phyloP scores from a whole-genome alignment of 257 asterid genomes.

The Mentha longifolia region DNA sequence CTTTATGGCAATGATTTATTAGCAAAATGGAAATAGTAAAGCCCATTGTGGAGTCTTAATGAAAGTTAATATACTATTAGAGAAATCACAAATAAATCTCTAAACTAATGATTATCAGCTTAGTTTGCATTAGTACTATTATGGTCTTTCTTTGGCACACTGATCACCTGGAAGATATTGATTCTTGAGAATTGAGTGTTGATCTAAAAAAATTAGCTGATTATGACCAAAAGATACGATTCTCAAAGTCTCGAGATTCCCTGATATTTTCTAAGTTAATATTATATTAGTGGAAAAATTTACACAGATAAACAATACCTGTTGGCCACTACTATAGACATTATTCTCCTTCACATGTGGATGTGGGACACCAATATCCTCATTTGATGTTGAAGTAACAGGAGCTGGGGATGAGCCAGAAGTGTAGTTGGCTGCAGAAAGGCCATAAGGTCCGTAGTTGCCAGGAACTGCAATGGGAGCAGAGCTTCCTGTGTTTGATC shows the following conservation, averaged over 20 bases:
- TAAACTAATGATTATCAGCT: too few relatives aligned
- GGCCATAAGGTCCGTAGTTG: slow-evolving; percentile 74
- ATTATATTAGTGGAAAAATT: not conserved
- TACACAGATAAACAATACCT: slow-evolving; percentile 54
- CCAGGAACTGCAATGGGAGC: slow-evolving; percentile 72
- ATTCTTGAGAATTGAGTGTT: too few relatives aligned
- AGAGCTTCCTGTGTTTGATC: slow-evolving; percentile 68
- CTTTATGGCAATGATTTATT: not conserved
- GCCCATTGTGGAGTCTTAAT: too few relatives aligned
- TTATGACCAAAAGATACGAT: too few relatives aligned
- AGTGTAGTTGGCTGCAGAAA: slow-evolving; percentile 61
- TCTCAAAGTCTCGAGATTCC: not conserved
- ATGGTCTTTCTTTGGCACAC: too few relatives aligned
- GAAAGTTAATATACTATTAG: too few relatives aligned
- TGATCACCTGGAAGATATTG: too few relatives aligned
- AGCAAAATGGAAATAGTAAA: too few relatives aligned
- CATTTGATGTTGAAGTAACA: slow-evolving; percentile 69
- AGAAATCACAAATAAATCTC: too few relatives aligned
- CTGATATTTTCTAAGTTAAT: not conserved
- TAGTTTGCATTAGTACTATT: too few relatives aligned
- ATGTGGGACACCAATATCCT: slow-evolving; percentile 64
- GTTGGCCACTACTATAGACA: slow-evolving; percentile 67
- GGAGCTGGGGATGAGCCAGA: slow-evolving; percentile 60
- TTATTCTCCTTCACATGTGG: slow-evolving; percentile 72
- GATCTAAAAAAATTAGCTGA: too few relatives aligned